Conservation (phyloP, 768 basidiomycete species). For the Mycena polygramma region DNA sequence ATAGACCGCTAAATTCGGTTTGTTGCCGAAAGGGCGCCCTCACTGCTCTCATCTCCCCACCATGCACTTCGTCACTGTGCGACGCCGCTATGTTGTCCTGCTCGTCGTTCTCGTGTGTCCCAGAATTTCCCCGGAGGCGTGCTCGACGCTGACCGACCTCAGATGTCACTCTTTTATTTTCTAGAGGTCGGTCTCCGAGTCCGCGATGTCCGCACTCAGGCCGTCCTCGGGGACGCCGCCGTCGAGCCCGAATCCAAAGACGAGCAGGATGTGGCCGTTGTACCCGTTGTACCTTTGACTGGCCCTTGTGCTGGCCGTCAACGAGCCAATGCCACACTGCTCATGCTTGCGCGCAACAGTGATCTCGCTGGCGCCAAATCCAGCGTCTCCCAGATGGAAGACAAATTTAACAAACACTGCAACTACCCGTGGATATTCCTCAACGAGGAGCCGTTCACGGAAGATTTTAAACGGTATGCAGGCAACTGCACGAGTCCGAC, state of each 20-base stretch:
- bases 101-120: slow-evolving; percentile 30
- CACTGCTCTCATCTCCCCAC: slow-evolving; percentile 2
- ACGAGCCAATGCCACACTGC: slow-evolving; percentile 69
- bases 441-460: slow-evolving; percentile 71
- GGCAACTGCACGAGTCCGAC: background rate
- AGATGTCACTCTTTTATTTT: slow-evolving; percentile 34
- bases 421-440: slow-evolving; percentile 75
- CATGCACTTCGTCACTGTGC: background rate
- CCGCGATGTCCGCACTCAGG: background rate
- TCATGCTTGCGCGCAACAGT: slow-evolving; percentile 66
- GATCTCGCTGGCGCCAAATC: slow-evolving; percentile 60
- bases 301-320: slow-evolving; percentile 5
- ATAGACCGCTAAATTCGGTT: background rate
- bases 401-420: slow-evolving; percentile 70
- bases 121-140: background rate
- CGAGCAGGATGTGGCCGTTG: background rate
- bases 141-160: background rate
- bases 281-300: background rate
- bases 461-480: slow-evolving; percentile 61
- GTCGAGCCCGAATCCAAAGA: background rate
- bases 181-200: slow-evolving; percentile 2
- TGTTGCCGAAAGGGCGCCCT: no score
- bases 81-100: slow-evolving; percentile 24
- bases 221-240: background rate
- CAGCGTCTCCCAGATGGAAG: slow-evolving; percentile 69